Evolutionary conservation across 2,329 filamentous ascomycete species (phyloP).

Genomic region (Colletotrichum tabaci): DNA sequence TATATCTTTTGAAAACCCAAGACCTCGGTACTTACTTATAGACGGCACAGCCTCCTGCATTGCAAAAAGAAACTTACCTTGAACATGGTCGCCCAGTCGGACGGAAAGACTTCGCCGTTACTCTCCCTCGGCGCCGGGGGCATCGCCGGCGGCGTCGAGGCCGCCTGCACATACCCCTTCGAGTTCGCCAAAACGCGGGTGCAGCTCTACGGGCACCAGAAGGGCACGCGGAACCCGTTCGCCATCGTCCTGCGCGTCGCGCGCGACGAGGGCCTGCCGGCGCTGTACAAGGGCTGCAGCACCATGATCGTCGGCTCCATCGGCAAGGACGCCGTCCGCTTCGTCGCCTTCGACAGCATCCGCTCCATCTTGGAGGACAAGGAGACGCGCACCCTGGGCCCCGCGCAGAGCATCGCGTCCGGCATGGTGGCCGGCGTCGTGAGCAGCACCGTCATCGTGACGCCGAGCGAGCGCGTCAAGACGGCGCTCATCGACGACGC

Average conservation of each 20-base stretch:
- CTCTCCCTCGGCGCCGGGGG: constrained; percentile 25
- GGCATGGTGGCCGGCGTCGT: constrained; percentile 26
- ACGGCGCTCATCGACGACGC: constrained; percentile 36
- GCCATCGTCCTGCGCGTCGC: constrained; percentile 30
- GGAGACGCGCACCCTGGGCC: constrained; percentile 15
- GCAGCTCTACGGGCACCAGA: constrained; percentile 32
- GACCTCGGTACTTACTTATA: not conserved
- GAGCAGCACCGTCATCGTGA: constrained; percentile 31
- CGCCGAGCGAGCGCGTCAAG: constrained; percentile 32
- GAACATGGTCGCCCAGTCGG: constrained; percentile 18
- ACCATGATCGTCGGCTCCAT: constrained; percentile 33
- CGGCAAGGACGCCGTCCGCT: constrained; percentile 34
- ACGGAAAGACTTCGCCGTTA: constrained; percentile 29
- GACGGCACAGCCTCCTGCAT: too few species aligned
- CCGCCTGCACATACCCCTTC: constrained; percentile 33
- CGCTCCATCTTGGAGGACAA: constrained; percentile 18
- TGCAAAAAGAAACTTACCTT: not conserved
- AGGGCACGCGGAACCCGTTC: constrained; percentile 26
- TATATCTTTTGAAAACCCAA: not conserved
- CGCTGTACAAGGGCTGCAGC: constrained; percentile 36
- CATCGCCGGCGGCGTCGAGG: constrained; percentile 33
- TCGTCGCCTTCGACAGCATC: constrained; percentile 35
- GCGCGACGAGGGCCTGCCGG: constrained; percentile 15
- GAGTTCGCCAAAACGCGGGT: constrained; percentile 35
- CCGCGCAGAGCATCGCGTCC: constrained; percentile 22